Base-by-base conservation (phyloP, 2,329 filamentous ascomycete genomes). In the Lasiodiplodia sp. region DNA sequence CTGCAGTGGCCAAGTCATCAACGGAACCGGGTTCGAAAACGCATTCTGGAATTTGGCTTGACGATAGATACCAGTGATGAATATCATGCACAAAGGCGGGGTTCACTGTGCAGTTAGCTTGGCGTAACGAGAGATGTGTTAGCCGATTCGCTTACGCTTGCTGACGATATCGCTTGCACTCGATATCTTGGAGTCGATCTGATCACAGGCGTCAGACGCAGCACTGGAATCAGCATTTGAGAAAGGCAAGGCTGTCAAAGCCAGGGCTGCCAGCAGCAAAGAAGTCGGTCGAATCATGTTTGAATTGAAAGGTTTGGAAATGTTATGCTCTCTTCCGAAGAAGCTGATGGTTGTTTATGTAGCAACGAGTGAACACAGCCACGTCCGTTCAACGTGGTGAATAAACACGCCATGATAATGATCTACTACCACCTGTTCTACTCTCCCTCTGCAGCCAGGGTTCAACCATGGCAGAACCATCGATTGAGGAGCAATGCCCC, bases 31-130 rank as follows among this genome's bases (percentile, higher is more conserved):
- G 28, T 8, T 64, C 60, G 2, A 64, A 16, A 14, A 64, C 60
- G 28, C 60, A 64, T 4, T 28, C 47, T 3, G 60, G 60, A 2
- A n/a, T 25, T 31, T 64, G 60, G 12, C 28, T 52, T 2, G 60
- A 64, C 7, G 60, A 64, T 2, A 64, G 12, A 38, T 52, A 64
- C 60, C 60, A 64, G 23, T 64, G 60, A n/a, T 64, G 60, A 28
- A 64, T 64, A 6, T 52, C 60, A 3, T 25, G 25, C 4, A 49
- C 3, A 11, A 63, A 63, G 3, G 21, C 18, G 12, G 58, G 40
- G 14, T 63, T 31, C 58, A 49, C 58, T 63, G 6, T 4, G 2
- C 14, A 11, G 31, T 62, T 38, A 62, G 57, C 38, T 31, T 12
- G 0, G 11, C 10, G 5, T 47, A 10, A 23, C 3, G 6, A 3